Evolutionary conservation across 2,329 filamentous ascomycete genomes (phyloP).

Genomic region (Hortaea werneckii): DNA sequence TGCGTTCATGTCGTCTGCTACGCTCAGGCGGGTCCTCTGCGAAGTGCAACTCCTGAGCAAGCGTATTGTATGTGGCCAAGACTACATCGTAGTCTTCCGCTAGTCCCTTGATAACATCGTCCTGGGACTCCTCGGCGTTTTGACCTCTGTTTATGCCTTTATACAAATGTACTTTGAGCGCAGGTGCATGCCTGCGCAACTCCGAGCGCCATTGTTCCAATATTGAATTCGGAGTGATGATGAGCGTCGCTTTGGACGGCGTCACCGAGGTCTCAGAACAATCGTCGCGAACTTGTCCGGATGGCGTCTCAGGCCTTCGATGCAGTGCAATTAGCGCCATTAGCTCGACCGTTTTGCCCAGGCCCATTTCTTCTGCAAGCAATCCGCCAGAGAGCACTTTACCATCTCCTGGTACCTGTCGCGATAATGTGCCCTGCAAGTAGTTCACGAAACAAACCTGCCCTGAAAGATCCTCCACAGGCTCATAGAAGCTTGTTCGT

Average conservation of each 20-base stretch:
- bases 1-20: constrained; percentile 44
- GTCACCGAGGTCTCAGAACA: constrained; percentile 37
- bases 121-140: constrained; percentile 23
- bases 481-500: constrained; percentile 8
- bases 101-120: constrained; percentile 37
- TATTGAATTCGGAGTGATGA: constrained; percentile 52
- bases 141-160: constrained; percentile 35
- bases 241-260: constrained; percentile 48
- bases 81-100: constrained; percentile 45
- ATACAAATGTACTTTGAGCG: constrained; percentile 47
- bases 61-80: constrained; percentile 54
- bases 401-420: constrained; percentile 24
- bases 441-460: constrained; percentile 48
- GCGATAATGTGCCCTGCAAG: constrained; percentile 47
- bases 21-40: constrained; percentile 61
- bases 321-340: constrained; percentile 60
- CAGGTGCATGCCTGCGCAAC: constrained; percentile 46
- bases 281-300: constrained; percentile 20
- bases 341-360: constrained; percentile 71
- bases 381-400: constrained; percentile 46
- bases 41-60: constrained; percentile 74
- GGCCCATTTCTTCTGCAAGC: constrained; percentile 71
- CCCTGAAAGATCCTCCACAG: constrained; percentile 37
- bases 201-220: constrained; percentile 55
- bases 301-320: constrained; percentile 30